Base-by-base conservation (phyloP, 2,329 filamentous ascomycete genomes). In the Cladosporium sphaerospermum region DNA sequence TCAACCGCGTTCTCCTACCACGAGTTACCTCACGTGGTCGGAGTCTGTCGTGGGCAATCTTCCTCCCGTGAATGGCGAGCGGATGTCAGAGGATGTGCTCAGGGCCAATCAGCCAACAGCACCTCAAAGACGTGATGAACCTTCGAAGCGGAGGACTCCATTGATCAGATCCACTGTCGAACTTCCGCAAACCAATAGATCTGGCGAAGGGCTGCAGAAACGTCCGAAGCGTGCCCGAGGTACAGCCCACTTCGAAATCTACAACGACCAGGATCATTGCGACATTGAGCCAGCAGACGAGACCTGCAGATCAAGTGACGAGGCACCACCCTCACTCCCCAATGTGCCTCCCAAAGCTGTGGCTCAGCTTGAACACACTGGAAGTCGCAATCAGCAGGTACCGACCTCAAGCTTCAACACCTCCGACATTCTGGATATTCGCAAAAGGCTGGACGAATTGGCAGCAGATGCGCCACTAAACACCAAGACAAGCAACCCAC, bases 11-110 rank as follows among this genome's bases (percentile, higher is more conserved):
- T 7, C 23, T 28, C 46, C 16, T 14, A 52, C 45, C 14, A 34
- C 62, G 41, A 69, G 67, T 54, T 68, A 65, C 59, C 65, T 70
- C 52, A 70, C 71, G 1, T 74, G 72, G 72, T 73, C 73, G 6
- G 70, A 72, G 37, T 75, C 73, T 36, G 56, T 62, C 53, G 45
- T 55, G 61, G 28, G 64, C 60, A 46, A 44, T 49, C 40, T 56
- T 36, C 34, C 34, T 11, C 23, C 23, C 5, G 23, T 28, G 23
- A 7, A 28, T 7, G 23, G 23, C 23, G 7, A 28, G 23, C 23
- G 23, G 7, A 28, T 28, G 23, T 7, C 23, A 5, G 23, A 28
- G 23, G 23, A 7, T 28, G 7, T 28, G 23, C 7, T 28, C 23
- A 5, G 5, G 23, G 7, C 23, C 23, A 5, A 5, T 5, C 23